A percentile compares a stretch with the other conserved stretches of the same genome.
These are phyloP conservation scores for Populus pruinosa DNA, from an alignment of 345 rosid genomes.

Conservation along the genomic window DNA sequence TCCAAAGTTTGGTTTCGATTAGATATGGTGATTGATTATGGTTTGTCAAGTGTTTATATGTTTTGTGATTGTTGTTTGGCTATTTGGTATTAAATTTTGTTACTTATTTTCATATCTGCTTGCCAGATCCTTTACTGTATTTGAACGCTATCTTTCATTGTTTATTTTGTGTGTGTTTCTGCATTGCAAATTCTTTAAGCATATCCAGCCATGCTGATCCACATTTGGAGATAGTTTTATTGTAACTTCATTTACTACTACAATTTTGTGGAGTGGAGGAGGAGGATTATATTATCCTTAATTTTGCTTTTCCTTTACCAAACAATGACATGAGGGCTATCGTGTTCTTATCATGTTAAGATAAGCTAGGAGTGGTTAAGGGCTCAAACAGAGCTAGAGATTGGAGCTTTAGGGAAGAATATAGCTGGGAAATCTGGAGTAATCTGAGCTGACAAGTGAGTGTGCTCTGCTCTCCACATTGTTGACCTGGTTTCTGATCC, in stretches of 20 bases:
- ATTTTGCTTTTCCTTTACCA: background rate
- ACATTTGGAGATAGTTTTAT: no score
- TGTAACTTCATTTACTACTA: background rate
- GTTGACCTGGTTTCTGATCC: background rate
- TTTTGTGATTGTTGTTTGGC: background rate
- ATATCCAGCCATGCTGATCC: background rate
- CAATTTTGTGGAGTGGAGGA: background rate
- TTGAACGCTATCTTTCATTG: background rate
- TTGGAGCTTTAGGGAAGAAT: background rate
- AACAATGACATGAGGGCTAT: no score
- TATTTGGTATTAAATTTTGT: background rate
- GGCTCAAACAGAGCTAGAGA: background rate
- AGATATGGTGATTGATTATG: background rate
- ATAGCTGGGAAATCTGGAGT: background rate
- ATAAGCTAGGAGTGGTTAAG: background rate
- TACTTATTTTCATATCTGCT: background rate
- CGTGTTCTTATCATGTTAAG: background rate
- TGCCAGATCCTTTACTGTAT: background rate
- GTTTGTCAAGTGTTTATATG: background rate
- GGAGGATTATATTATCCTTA: background rate
- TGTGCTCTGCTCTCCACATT: background rate
- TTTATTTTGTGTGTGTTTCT: background rate
- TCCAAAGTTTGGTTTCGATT: background rate
- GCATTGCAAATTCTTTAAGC: background rate
- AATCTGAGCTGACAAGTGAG: background rate